Evolutionary conservation across 2,329 filamentous ascomycete species (phyloP).

Genomic region (Aspergillus viridinutans): DNA sequence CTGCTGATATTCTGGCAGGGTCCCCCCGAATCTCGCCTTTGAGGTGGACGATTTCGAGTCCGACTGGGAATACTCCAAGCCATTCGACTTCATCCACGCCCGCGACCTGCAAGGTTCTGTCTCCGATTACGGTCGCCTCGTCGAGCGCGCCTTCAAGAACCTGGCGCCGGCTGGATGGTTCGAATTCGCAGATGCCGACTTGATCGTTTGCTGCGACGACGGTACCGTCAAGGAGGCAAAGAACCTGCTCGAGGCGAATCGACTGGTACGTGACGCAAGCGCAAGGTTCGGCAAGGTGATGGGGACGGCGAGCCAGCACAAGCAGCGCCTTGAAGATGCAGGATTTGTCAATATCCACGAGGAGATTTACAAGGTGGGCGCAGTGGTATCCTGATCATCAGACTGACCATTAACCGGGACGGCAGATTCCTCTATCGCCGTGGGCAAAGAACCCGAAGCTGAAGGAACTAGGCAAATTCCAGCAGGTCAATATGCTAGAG

Average conservation of each 20-base stretch:
- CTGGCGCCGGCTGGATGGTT: conserved; percentile 50
- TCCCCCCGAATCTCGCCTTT: conserved; percentile 26
- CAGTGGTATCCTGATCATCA: too few relatives aligned
- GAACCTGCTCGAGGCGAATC: conserved; percentile 23
- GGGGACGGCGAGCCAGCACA: conserved; percentile 33
- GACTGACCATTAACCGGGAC: neutral
- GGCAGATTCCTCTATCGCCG: conserved; percentile 43
- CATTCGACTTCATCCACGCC: conserved; percentile 27
- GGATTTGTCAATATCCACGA: conserved; percentile 53
- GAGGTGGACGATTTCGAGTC: conserved; percentile 28
- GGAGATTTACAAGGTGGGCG: conserved; percentile 39
- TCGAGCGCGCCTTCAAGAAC: conserved; percentile 22
- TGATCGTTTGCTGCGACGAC: conserved; percentile 29
- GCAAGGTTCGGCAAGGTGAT: conserved; percentile 31
- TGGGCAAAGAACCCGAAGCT: conserved; percentile 48
- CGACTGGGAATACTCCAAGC: conserved; percentile 18
- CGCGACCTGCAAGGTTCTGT: conserved; percentile 24
- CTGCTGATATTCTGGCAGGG: conserved; percentile 10
- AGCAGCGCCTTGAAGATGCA: conserved; percentile 45
- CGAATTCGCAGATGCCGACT: conserved; percentile 42
- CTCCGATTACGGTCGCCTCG: conserved; percentile 18
- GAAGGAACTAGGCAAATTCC: conserved; percentile 33
- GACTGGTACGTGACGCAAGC: conserved; percentile 25
- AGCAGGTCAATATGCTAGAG: conserved; percentile 28
- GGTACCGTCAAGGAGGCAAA: conserved; percentile 22